Base-by-base conservation (phyloP, 2,329 filamentous ascomycete genomes). In the Chaetomium sp. region DNA sequence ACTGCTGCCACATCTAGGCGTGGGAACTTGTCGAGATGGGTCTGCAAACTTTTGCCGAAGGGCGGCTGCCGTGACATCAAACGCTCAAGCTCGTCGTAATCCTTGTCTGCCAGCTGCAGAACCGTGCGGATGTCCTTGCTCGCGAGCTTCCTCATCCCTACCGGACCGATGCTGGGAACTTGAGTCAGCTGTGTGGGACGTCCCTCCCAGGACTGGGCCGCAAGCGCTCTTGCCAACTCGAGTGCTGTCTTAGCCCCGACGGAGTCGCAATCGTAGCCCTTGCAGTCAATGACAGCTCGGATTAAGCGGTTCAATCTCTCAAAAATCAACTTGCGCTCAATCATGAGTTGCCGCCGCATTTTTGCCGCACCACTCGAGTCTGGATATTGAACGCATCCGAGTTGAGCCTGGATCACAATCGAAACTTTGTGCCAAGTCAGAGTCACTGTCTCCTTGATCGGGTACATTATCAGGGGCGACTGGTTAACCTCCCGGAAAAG, bases 161-260 rank as follows among this genome's bases (percentile, higher is more conserved):
- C 91, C 4, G 87, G 80, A 0, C 95, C 95, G 66, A 98, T 85
- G 2, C 87, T 85, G 0, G 91, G 87, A 1, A 99, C 83, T 74
- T 98, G 94, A 66, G 90, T 90, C 72, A 99, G 84, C 70, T 97
- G 91, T 25, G 90, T 81, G 0, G 91, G 86, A 2, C 88, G 90
- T 38, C 90, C 87, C 72, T 99, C 95, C 95, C 93, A 97, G 0
- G 82, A 81, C 1, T 84, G 85, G 1, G 93, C 90, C 25, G 86
- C 84, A 59, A 98, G 78, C 68, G 91, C 92, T 63, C 94, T 84
- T 56, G 90, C 84, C 6, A 98, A 83, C 72, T 94, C 90, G 1
- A 98, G 82, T 6, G 90, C 90, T 66, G 88, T 87, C 31, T 84
- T 84, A 1, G 87, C 83, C 1, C 89, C 84, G 4, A 87, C 75